Conservation (phyloP, 495 filamentous ascomycete species). For the Haplographium delicatum region DNA sequence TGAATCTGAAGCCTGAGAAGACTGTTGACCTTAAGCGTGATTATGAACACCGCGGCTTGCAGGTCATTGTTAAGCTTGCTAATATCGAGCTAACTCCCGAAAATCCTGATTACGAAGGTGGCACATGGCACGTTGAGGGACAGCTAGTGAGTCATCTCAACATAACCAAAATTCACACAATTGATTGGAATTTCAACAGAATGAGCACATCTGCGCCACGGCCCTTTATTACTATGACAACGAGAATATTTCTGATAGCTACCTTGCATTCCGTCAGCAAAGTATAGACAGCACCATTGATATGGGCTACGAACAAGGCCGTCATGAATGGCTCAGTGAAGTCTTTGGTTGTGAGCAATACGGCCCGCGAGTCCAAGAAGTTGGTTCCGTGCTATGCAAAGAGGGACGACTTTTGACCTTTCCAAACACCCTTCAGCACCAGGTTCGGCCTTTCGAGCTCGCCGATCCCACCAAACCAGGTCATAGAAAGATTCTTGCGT, state of each 20-base stretch:
- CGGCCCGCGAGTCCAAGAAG: constrained; percentile 21
- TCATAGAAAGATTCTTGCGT: constrained; percentile 48
- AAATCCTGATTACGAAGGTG: constrained; percentile 27
- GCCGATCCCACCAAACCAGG: constrained; percentile 44
- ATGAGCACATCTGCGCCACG: constrained; percentile 53
- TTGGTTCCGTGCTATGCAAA: constrained; percentile 30
- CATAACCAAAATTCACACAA: too few species aligned
- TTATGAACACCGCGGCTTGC: constrained; percentile 28
- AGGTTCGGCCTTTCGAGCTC: constrained; percentile 43
- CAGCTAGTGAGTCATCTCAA: too few species aligned
- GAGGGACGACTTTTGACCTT: constrained; percentile 34
- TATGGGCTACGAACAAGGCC: too few species aligned
- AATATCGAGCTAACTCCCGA: constrained; percentile 34
- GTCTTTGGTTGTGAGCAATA: constrained; percentile 1
- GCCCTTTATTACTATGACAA: constrained; percentile 58
- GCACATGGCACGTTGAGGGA: constrained; percentile 34
- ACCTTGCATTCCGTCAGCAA: constrained; percentile 46
- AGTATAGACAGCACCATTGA: constrained; percentile 16
- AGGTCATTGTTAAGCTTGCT: constrained; percentile 34
- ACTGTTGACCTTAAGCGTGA: constrained; percentile 3
- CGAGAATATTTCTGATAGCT: constrained; percentile 53
- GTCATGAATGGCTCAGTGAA: too few species aligned
- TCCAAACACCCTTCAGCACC: constrained; percentile 46
- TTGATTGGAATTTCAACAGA: too few species aligned
- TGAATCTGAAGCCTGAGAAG: neutral